These are phyloP conservation scores for Forsythia suspensa DNA, from an alignment of 257 asterid genomes.

Conservation along the genomic window DNA sequence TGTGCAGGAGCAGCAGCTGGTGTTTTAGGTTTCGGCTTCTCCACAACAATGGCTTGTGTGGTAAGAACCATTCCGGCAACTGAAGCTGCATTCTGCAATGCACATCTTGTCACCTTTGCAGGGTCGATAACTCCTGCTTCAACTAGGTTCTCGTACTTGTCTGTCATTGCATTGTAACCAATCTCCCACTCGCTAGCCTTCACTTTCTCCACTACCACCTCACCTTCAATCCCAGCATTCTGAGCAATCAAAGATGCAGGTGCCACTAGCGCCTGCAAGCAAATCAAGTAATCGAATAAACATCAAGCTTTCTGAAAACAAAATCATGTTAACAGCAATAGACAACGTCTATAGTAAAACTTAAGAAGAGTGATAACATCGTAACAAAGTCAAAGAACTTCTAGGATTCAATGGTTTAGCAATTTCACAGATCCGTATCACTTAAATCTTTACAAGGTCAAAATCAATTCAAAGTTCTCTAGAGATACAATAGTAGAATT, in stretches of 20 bases:
- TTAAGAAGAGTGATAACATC: too few relatives aligned
- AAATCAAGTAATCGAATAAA: background rate
- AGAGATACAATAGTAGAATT: too few relatives aligned
- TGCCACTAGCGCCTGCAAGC: conserved; percentile 67
- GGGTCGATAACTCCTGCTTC: conserved; percentile 93
- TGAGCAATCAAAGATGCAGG: conserved; percentile 88
- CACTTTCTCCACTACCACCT: conserved; percentile 90
- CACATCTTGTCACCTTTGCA: conserved; percentile 95
- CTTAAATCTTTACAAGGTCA: too few relatives aligned
- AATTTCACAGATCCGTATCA: too few relatives aligned
- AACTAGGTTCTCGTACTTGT: conserved; percentile 70
- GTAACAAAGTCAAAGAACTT: too few relatives aligned
- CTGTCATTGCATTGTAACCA: conserved; percentile 93
- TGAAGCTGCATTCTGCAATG: conserved; percentile 83
- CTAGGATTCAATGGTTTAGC: too few relatives aligned
- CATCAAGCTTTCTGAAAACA: background rate
- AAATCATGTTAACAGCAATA: background rate
- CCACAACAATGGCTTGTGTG: conserved; percentile 96
- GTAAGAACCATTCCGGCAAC: conserved; percentile 99
- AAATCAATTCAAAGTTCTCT: too few relatives aligned
- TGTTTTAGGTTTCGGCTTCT: conserved; percentile 69
- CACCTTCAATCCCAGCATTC: conserved; percentile 95
- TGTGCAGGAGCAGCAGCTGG: conserved; percentile 47
- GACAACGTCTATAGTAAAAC: too few relatives aligned
- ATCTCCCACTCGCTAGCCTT: conserved; percentile 76